Evolutionary conservation across 805 yeast species (phyloP).

Genomic region (Teunomyces cretensis): DNA sequence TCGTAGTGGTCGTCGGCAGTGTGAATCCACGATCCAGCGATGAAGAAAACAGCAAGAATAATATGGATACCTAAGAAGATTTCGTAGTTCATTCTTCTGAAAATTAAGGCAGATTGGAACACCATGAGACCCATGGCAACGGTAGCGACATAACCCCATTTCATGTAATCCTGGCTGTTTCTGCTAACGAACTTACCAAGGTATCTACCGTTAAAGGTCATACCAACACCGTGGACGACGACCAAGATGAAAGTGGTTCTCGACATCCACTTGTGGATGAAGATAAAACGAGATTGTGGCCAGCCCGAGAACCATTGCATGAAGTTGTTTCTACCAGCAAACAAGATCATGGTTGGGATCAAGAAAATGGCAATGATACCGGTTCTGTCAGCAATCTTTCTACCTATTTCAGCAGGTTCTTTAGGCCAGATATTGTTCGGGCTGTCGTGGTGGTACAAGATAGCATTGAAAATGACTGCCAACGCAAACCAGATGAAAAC

Average conservation of each 20-base stretch:
- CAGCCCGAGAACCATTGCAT: slow-evolving; percentile 25
- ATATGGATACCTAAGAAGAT: slow-evolving; percentile 33
- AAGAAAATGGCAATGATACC: slow-evolving; percentile 51
- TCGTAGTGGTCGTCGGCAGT: slow-evolving; percentile 23
- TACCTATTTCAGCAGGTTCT: slow-evolving; percentile 28
- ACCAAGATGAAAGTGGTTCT: slow-evolving; percentile 49
- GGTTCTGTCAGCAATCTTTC: slow-evolving; percentile 54
- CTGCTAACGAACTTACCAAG: slow-evolving; percentile 31
- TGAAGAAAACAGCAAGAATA: slow-evolving; percentile 39
- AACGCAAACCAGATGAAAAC: slow-evolving; percentile 39
- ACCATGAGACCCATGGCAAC: slow-evolving; percentile 41
- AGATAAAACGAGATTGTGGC: slow-evolving; percentile 54
- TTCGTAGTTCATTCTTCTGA: slow-evolving; percentile 61
- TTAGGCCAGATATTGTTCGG: slow-evolving; percentile 26
- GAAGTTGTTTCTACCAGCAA: slow-evolving; percentile 49
- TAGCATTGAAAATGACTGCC: slow-evolving; percentile 27
- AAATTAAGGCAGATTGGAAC: slow-evolving; percentile 48
- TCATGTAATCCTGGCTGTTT: slow-evolving; percentile 27
- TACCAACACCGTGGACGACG: slow-evolving; percentile 47
- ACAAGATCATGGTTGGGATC: slow-evolving; percentile 58
- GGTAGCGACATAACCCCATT: slow-evolving; percentile 35
- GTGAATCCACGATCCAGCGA: slow-evolving; percentile 60
- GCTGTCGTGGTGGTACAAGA: slow-evolving; percentile 23
- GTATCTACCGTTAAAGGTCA: slow-evolving; percentile 33
- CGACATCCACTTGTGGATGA: slow-evolving; percentile 68